A percentile compares a stretch with the other conserved stretches of the same genome.
These are phyloP conservation scores for Phytophthora europaea DNA, from an alignment of 352 stramenopile genomes.

Conservation along the genomic window DNA sequence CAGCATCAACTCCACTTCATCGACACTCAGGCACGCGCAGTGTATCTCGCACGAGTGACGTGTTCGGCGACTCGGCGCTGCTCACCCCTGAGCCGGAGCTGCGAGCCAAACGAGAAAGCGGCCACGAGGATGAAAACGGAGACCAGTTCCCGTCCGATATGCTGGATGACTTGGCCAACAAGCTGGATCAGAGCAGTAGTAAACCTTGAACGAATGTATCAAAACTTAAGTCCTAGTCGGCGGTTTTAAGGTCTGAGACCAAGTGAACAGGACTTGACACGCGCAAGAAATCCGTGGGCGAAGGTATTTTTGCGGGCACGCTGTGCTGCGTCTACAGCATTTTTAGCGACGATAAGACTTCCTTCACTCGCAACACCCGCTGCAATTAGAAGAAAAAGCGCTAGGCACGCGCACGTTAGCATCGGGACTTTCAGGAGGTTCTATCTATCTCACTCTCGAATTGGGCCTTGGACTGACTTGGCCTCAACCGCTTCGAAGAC, in stretches of 20 bases:
- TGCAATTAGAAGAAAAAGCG: constrained; percentile 28
- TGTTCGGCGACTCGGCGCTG: constrained; percentile 12
- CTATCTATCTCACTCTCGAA: constrained; percentile 29
- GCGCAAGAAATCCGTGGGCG: neutral
- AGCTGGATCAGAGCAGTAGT: constrained; percentile 26
- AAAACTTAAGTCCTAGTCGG: too few relatives aligned
- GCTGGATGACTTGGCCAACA: constrained; percentile 35
- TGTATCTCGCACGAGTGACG: constrained; percentile 11
- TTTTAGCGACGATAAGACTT: constrained; percentile 40
- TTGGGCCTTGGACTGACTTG: constrained; percentile 12
- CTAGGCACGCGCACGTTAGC: constrained; percentile 15
- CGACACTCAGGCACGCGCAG: constrained; percentile 24
- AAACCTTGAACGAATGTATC: constrained; percentile 5
- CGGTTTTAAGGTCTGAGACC: neutral
- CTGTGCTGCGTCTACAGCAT: constrained; percentile 1
- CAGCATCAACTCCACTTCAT: constrained; percentile 5
- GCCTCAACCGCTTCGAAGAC: neutral
- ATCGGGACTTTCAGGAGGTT: neutral
- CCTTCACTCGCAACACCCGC: constrained; percentile 11
- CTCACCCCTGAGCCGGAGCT: constrained; percentile 22
- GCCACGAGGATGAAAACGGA: constrained; percentile 25
- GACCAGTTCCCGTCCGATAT: constrained; percentile 35
- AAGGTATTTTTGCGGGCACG: constrained; percentile 26
- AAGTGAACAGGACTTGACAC: constrained; percentile 7
- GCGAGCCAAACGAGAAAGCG: constrained; percentile 17